These are phyloP conservation scores for Sclerotinia borealis DNA, from an alignment of 2,329 filamentous ascomycete species.

Conservation along the genomic window DNA sequence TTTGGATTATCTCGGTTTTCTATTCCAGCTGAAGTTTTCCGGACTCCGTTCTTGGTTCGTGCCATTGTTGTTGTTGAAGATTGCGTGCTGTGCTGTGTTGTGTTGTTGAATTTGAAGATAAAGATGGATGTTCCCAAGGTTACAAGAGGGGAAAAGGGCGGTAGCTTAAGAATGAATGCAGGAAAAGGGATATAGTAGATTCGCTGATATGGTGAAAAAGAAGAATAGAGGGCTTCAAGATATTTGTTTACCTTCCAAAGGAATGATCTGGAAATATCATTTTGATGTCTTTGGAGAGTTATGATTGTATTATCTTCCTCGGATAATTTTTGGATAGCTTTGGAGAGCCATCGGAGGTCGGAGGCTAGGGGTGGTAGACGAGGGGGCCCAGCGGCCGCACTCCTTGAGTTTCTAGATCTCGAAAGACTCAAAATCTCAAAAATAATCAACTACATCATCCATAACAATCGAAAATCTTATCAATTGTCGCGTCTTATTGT, in stretches of 20 bases:
- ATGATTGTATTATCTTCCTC: background rate
- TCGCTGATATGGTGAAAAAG: background rate
- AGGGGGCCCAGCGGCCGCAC: background rate
- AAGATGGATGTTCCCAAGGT: background rate
- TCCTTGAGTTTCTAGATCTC: background rate
- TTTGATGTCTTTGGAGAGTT: background rate
- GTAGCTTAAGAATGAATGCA: background rate
- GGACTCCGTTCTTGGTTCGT: slow-evolving; percentile 13
- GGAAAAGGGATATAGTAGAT: background rate
- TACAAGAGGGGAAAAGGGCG: background rate
- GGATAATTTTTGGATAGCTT: slow-evolving; percentile 1
- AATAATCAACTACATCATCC: background rate
- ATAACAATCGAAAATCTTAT: background rate
- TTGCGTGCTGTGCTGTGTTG: background rate
- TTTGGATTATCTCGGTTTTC: background rate
- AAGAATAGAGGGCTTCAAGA: background rate
- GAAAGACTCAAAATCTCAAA: background rate
- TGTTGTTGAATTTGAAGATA: background rate
- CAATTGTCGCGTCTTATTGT: background rate
- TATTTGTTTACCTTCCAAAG: background rate
- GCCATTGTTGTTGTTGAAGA: background rate
- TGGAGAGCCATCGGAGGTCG: slow-evolving; percentile 4
- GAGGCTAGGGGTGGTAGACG: background rate
- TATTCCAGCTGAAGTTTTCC: background rate
- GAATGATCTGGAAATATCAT: background rate